Evolutionary conservation across 139 green algal species (phyloP).

Genomic region (Tetratostichococcus sp.): DNA sequence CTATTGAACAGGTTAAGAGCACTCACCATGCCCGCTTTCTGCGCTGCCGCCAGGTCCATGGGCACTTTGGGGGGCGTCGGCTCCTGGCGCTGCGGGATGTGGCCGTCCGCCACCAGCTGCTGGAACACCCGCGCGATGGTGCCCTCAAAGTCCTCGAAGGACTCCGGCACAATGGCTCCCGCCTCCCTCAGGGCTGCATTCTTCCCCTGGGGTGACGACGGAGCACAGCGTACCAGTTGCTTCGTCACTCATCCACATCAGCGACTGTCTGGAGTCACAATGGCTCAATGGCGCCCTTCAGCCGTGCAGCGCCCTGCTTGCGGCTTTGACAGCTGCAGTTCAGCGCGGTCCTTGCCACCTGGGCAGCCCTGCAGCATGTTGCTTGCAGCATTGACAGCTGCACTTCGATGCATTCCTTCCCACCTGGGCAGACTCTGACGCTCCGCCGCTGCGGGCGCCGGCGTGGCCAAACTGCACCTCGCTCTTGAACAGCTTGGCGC

Average conservation of each 20-base stretch:
- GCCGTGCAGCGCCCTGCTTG: too few relatives aligned
- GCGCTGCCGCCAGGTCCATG: constrained; percentile 72
- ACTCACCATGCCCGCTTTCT: constrained; percentile 73
- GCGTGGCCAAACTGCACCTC: constrained; percentile 97
- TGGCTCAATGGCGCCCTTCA: neutral
- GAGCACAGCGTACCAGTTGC: too few relatives aligned
- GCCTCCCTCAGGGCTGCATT: constrained; percentile 79
- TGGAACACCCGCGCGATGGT: constrained; percentile 52
- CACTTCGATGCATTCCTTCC: too few relatives aligned
- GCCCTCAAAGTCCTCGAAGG: constrained; percentile 85
- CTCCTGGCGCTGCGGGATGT: constrained; percentile 53
- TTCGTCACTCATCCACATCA: too few relatives aligned
- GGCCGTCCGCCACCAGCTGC: constrained; percentile 54
- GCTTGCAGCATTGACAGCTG: too few relatives aligned
- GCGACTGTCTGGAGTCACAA: too few relatives aligned
- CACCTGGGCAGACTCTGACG: constrained; percentile 58
- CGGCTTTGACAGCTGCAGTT: too few relatives aligned
- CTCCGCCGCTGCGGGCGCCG: constrained; percentile 67
- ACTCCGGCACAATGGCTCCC: constrained; percentile 81
- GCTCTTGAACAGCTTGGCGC: constrained; percentile 88
- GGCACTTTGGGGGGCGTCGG: constrained; percentile 45
- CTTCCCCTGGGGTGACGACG: constrained; percentile 68
- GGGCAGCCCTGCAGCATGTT: too few relatives aligned
- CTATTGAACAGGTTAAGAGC: too few relatives aligned
- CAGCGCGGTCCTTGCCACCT: too few relatives aligned